Evolutionary conservation across 495 filamentous ascomycete species (phyloP).

Genomic region (Parmelia sp.): DNA sequence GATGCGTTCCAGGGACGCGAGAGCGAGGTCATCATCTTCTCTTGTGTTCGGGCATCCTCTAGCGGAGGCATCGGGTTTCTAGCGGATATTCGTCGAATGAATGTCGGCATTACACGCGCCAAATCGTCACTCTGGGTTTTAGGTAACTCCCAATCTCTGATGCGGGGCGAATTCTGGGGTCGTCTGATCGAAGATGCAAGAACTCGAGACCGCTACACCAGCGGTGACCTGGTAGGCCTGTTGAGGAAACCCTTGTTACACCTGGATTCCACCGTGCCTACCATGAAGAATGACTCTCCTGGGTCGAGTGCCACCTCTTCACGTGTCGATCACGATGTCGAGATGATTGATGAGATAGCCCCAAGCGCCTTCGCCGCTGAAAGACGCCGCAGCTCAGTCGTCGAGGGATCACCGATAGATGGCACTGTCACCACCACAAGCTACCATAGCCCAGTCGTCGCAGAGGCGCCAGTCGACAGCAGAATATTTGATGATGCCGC

Average conservation of each 20-base stretch:
- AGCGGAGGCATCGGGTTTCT: slow-evolving; percentile 95
- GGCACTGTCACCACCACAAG: slow-evolving; percentile 4
- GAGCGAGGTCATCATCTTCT: slow-evolving; percentile 97
- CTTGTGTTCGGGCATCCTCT: slow-evolving; percentile 84
- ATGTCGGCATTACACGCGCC: slow-evolving; percentile 92
- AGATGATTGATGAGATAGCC: slow-evolving; percentile 40
- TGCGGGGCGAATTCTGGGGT: slow-evolving; percentile 85
- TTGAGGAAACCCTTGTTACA: slow-evolving; percentile 45
- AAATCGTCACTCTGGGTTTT: slow-evolving; percentile 94
- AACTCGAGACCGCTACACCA: slow-evolving; percentile 65
- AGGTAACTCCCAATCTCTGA: slow-evolving; percentile 77
- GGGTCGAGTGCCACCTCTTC: slow-evolving; percentile 30
- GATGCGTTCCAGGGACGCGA: slow-evolving; percentile 97
- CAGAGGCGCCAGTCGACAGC: slow-evolving; percentile 10
- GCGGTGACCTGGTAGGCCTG: slow-evolving; percentile 54
- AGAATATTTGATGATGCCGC: slow-evolving; percentile 1
- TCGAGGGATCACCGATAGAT: slow-evolving; percentile 8
- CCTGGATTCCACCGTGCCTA: slow-evolving; percentile 4
- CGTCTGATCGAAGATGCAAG: slow-evolving; percentile 76
- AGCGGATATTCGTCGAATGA: slow-evolving; percentile 97
- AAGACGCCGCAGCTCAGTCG: slow-evolving; percentile 32
- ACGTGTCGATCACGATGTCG: slow-evolving; percentile 32
- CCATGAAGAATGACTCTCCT: not conserved
- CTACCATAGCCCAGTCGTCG: slow-evolving; percentile 30
- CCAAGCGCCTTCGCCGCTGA: slow-evolving; percentile 2